These are phyloP conservation scores for Middelhovenomyces tepae DNA, from an alignment of 805 yeast species.

Conservation along the genomic window DNA sequence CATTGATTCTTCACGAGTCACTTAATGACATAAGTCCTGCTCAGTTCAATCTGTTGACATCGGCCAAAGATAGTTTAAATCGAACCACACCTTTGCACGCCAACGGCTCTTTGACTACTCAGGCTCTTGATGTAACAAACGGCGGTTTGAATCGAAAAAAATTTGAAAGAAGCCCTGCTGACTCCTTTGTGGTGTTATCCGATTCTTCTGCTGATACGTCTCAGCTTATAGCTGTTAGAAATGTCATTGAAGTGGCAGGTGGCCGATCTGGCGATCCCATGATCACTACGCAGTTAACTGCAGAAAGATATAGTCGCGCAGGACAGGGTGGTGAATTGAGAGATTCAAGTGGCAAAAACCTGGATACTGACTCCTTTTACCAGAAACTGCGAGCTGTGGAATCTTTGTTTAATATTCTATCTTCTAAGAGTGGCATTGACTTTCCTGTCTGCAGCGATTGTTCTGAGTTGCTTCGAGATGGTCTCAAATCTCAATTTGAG, in stretches of 20 bases:
- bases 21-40: slow-evolving; percentile 43
- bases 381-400: slow-evolving; percentile 38
- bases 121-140: neutral
- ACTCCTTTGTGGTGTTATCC: too few species aligned
- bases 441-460: slow-evolving; percentile 88
- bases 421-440: slow-evolving; percentile 66
- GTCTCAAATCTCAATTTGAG: slow-evolving; percentile 61
- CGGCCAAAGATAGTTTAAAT: slow-evolving; percentile 1
- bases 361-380: neutral
- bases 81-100: neutral
- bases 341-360: neutral
- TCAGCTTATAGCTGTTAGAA: neutral
- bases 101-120: neutral
- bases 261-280: neutral
- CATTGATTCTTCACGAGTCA: slow-evolving; percentile 48
- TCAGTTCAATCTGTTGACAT: slow-evolving; percentile 45
- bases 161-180: too few species aligned
- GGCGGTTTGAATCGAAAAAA: too few species aligned
- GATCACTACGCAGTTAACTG: neutral
- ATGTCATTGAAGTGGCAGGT: neutral
- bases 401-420: slow-evolving; percentile 61
- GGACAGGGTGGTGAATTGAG: neutral
- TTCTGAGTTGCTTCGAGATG: slow-evolving; percentile 53
- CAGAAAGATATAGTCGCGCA: neutral
- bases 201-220: too few species aligned